Evolutionary conservation across 148 eudicot genomes (phyloP).

Genomic region (Spergularia marina): DNA sequence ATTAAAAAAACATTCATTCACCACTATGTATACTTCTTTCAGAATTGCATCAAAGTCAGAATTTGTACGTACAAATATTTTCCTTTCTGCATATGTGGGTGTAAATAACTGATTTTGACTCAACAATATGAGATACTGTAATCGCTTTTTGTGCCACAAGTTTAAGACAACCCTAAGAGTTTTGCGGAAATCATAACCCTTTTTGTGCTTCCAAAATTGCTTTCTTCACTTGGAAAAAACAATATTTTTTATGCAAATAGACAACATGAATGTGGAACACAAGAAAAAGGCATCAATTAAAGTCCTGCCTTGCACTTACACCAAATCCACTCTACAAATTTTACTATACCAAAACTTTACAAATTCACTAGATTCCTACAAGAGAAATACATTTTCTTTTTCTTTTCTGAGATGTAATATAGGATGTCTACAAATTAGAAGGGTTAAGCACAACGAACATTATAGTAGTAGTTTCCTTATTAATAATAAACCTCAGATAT

Average conservation of each 20-base stretch:
- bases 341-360: background rate
- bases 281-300: background rate
- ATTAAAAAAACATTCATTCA: slow-evolving; percentile 16
- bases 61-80: background rate
- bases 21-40: background rate
- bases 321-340: background rate
- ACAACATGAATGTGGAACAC: background rate
- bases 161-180: background rate
- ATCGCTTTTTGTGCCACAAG: background rate
- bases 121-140: too few species aligned
- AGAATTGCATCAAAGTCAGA: background rate
- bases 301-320: background rate
- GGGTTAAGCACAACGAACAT: background rate
- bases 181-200: background rate
- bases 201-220: background rate
- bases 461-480: background rate
- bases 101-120: too few species aligned
- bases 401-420: too few species aligned
- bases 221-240: background rate
- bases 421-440: background rate
- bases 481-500: background rate
- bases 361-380: background rate
- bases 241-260: too few species aligned
- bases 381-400: background rate
- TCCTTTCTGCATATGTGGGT: background rate